Evolutionary conservation across 1,284 basidiomycete species (phyloP).

Genomic region (Tylopilus sp.): DNA sequence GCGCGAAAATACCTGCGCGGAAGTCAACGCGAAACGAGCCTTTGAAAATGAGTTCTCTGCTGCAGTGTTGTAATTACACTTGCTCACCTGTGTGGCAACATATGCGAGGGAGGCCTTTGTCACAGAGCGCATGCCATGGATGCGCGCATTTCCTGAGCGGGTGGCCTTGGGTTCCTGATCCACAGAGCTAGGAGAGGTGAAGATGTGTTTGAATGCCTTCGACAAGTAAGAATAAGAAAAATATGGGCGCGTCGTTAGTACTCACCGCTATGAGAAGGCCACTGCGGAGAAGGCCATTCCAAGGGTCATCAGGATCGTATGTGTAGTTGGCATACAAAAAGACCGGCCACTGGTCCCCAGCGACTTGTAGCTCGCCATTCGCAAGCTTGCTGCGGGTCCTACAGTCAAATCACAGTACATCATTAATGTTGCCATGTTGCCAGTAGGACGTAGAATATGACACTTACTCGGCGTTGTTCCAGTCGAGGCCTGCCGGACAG

Average conservation of each 20-base stretch:
- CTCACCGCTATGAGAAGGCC: not conserved
- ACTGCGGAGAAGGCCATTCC: not conserved
- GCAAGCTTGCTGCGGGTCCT: not conserved
- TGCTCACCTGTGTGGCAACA: conserved; percentile 5
- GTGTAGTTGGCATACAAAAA: conserved; percentile 2
- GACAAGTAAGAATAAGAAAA: not conserved
- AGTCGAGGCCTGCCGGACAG: not conserved
- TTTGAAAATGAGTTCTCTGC: too few relatives aligned
- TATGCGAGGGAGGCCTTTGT: conserved; percentile 9
- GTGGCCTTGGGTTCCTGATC: conserved; percentile 6
- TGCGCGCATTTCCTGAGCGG: not conserved
- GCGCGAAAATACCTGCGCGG: conserved; percentile 6
- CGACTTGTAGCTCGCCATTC: not conserved
- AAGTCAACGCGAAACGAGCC: conserved; percentile 2
- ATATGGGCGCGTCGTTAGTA: not conserved
- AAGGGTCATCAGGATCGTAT: not conserved
- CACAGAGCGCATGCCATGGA: conserved; percentile 10
- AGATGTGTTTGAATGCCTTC: not conserved
- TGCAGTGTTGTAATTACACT: not conserved
- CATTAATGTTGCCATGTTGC: too few relatives aligned
- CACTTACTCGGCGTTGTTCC: not conserved
- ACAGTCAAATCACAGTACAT: too few relatives aligned
- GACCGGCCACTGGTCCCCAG: conserved; percentile 3
- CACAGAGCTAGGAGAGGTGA: not conserved
- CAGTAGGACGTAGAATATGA: too few relatives aligned